A percentile compares a stretch with the other conserved stretches of the same genome.
Evolutionary conservation across 306 rosid genomes (phyloP).

Genomic region (Malus fusca): DNA sequence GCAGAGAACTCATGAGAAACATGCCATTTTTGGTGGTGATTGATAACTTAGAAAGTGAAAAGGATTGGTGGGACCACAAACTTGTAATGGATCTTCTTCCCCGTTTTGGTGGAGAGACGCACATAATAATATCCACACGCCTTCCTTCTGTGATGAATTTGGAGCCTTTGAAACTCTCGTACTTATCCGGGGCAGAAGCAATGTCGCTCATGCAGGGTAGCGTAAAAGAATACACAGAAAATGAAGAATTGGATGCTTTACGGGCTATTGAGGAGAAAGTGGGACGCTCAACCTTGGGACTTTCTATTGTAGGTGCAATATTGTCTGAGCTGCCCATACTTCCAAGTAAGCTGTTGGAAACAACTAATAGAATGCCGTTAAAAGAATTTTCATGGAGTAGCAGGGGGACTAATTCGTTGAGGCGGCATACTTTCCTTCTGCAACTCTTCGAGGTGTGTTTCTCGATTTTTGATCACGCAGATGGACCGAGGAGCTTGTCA

Average conservation of each 20-base stretch:
- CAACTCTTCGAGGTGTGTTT: constrained; percentile 86
- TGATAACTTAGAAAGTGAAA: constrained; percentile 82
- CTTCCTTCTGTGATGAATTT: constrained; percentile 70
- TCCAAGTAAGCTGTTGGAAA: constrained; percentile 69
- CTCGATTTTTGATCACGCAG: constrained; percentile 86
- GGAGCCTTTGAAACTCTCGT: constrained; percentile 79
- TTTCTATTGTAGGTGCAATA: constrained; percentile 67
- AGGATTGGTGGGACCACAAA: constrained; percentile 93
- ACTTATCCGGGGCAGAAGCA: constrained; percentile 74
- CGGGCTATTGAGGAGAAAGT: constrained; percentile 72
- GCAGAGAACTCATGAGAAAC: constrained; percentile 81
- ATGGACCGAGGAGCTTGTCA: constrained; percentile 80
- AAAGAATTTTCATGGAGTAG: constrained; percentile 68
- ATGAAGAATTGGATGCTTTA: constrained; percentile 64
- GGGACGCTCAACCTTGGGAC: constrained; percentile 67
- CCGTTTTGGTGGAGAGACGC: constrained; percentile 80
- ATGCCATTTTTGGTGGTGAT: constrained; percentile 73
- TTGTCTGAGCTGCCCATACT: constrained; percentile 76
- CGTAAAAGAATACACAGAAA: constrained; percentile 46
- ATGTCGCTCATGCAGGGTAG: constrained; percentile 68
- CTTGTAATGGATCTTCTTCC: constrained; percentile 92
- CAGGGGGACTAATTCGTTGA: constrained; percentile 40
- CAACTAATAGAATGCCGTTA: constrained; percentile 74
- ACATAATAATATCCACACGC: constrained; percentile 67
- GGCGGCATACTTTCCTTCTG: constrained; percentile 57